Percentiles rank a stretch among this genome's conserved stretches.
These are phyloP conservation scores for Fusarium pseudonygamai DNA, from an alignment of 2,329 filamentous ascomycete genomes.

Conservation along the genomic window DNA sequence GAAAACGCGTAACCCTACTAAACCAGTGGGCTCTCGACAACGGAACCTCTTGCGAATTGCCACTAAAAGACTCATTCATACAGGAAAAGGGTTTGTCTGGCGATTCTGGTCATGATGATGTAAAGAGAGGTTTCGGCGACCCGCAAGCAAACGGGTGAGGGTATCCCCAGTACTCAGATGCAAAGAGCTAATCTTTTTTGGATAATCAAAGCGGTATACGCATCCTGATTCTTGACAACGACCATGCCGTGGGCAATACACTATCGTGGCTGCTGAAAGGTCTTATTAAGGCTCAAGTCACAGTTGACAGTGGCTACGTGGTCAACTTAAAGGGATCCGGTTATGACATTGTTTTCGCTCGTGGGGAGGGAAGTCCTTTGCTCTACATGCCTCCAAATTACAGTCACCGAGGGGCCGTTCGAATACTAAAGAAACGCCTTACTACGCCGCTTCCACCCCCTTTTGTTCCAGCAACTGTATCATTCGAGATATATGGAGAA, in stretches of 20 bases:
- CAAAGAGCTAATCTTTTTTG: too few species aligned
- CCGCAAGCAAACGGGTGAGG: too few species aligned
- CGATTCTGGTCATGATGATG: too few species aligned
- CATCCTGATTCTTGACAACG: background rate
- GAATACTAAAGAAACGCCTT: rapidly evolving
- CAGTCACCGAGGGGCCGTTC: background rate
- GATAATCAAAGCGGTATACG: too few species aligned
- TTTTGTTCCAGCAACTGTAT: too few species aligned
- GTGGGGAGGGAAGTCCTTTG: background rate
- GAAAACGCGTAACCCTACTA: too few species aligned
- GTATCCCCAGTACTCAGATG: too few species aligned
- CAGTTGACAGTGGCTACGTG: background rate
- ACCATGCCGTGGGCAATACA: background rate
- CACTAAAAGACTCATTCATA: too few species aligned
- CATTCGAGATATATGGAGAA: rapidly evolving
- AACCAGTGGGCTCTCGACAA: too few species aligned
- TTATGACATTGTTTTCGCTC: background rate
- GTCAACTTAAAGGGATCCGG: background rate
- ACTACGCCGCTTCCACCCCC: rapidly evolving
- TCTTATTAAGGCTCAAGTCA: background rate
- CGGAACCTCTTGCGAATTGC: too few species aligned
- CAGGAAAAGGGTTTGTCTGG: too few species aligned
- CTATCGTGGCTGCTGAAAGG: rapidly evolving
- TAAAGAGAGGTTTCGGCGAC: too few species aligned
- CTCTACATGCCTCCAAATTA: background rate